Conservation (phyloP, 345 rosid genomes). For the Eucalyptus lansdowneana region DNA sequence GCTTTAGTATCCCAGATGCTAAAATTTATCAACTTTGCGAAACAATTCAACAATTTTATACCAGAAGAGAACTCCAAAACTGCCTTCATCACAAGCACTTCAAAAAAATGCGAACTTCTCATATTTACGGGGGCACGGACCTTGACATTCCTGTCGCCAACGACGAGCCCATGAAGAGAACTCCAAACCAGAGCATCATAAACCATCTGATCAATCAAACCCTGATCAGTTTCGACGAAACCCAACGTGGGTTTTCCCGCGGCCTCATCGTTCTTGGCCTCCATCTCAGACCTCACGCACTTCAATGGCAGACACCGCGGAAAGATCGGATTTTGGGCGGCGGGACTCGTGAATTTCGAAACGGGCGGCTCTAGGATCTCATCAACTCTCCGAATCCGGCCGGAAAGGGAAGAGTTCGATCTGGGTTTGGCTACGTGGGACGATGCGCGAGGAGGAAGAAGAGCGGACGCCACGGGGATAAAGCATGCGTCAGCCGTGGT, state of each 20-base stretch:
- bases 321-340: neutral
- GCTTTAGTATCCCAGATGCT: neutral
- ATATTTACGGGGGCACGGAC: constrained; percentile 8
- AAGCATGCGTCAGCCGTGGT: neutral
- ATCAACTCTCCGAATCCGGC: neutral
- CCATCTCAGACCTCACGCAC: constrained; percentile 14
- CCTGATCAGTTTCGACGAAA: constrained; percentile 39
- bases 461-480: neutral
- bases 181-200: constrained; percentile 96
- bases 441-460: neutral
- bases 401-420: constrained; percentile 3
- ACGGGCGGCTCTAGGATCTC: neutral
- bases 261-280: constrained; percentile 21
- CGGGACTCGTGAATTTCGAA: neutral
- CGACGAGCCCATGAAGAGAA: constrained; percentile 92
- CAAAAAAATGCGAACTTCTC: neutral
- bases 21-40: neutral
- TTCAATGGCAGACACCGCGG: constrained; percentile 3
- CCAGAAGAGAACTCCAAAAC: neutral
- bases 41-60: neutral
- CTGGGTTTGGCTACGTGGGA: neutral
- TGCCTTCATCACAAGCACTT: neutral
- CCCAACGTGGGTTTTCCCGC: constrained; percentile 16
- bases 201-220: constrained; percentile 54
- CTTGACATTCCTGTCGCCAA: constrained; percentile 65